Base-by-base conservation (phyloP, 1,284 basidiomycete species). In the Trichosporon sp. region DNA sequence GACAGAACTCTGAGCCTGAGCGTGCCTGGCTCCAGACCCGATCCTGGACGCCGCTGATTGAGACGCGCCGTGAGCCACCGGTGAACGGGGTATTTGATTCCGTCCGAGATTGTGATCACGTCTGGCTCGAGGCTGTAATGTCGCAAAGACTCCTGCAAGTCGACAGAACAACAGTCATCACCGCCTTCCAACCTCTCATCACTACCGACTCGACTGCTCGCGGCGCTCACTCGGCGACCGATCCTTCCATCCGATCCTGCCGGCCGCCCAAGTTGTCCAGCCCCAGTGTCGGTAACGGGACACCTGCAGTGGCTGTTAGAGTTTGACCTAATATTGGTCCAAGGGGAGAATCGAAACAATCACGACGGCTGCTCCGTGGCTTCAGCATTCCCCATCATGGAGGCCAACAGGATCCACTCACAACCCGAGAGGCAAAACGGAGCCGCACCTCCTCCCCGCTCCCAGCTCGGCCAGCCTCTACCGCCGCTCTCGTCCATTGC, bases 291-390 rank as follows among this genome's bases (percentile, higher is more conserved):
- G 59, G 59, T 32, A 35, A 35, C 32, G 31, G 59, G 59, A 63
- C 12, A 32, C 2, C 32, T 32, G 19, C 16, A 37, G 59, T 63
- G 59, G 59, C 59, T 63, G 59, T 63, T 63, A 63, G 59, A 35
- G 59, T 63, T 63, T 63, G 59, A 35, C 31, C 59, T 37, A n/a
- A 63, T n/a, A 63, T 63, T 16, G n/a, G 37, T 35, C 59, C 31
- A 31, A 7, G 32, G 56, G 11, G 31, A 32, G 19, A 26, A 61
- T 61, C 38, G 38, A 40, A 40, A 40, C 43, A 46, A 32, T 63
- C 59, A n/a, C 14, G 6, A 12, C 14, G 16, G 31, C 31, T n/a
- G 11, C 5, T 19, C 51, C 31, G 31, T 59, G 59, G 59, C 31
- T 14, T 31, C 26, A 32, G n/a, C 32, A 35, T 21, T 14, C 26